Evolutionary conservation across 805 yeast genomes (phyloP), one percentile per base, ranked within the genome.

Genomic region (Yarrowia deformans): DNA sequence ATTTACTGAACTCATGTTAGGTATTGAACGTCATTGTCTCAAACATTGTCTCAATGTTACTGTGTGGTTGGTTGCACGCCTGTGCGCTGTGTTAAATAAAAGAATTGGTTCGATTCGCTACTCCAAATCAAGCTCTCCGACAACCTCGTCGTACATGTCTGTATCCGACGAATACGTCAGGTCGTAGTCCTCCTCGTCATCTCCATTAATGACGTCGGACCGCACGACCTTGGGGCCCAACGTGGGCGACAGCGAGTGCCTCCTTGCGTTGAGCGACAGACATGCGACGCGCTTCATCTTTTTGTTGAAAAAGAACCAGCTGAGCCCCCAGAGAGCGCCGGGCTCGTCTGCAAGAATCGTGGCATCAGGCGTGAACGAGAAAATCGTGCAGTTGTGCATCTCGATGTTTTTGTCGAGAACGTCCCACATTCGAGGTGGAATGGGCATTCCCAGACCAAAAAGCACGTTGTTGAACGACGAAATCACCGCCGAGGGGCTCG

Each of bases 301-400:
- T 79, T 92, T 94, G 80, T 93, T 95, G 80, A 90, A 93, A 55
- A 94, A 87, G 77, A 95, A 95, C 89, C 96, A 94, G 84, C 91
- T 91, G 76, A 88, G 81, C 32, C 90, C 86, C 95, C 95, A 91
- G 39, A 85, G 76, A 3, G 83, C 81, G 3, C 87, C 87, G 2
- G 87, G 85, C 71, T 81, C 84, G 73, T 90, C 95, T 74, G 89
- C 90, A 63, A 86, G 74, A 50, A 90, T 88, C 9, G 90, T 83
- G 73, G 89, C 81, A 13, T 83, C 79, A 13, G 83, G 81, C n/a
- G 77, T 75, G 54, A 79, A 76, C 18, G 78, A 75, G 72, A 80
- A 82, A n/a, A 79, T 78, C 52, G 73, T 72, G 70, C 82, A 78
- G 19, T 82, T 83, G 85, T 88, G 83, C 56, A 90, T 79, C 70